Percentiles rank a stretch among this genome's conserved stretches.
These are phyloP conservation scores for Xylaria sp. DNA, from an alignment of 2,329 filamentous ascomycete species.

Conservation along the genomic window DNA sequence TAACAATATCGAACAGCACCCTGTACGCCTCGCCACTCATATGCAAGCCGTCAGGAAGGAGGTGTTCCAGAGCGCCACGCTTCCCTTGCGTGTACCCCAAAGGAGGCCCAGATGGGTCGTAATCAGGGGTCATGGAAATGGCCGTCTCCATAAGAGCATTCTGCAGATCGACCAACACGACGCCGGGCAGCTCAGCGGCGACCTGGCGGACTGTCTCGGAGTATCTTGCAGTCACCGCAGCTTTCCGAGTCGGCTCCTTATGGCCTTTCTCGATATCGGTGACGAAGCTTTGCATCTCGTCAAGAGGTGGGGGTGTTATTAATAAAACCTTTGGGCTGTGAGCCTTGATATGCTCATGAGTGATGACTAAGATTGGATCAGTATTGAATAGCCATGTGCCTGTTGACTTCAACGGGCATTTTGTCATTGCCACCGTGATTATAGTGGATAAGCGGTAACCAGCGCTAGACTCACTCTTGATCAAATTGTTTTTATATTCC, in stretches of 20 bases:
- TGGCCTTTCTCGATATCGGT: conserved; percentile 56
- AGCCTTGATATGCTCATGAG: conserved; percentile 69
- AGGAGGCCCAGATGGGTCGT: conserved; percentile 54
- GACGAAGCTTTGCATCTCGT: conserved; percentile 70
- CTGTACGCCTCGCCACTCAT: conserved; percentile 60
- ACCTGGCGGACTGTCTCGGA: conserved; percentile 67
- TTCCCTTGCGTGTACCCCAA: conserved; percentile 58
- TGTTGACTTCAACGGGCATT: neutral
- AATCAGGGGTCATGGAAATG: conserved; percentile 61
- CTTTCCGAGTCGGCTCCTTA: conserved; percentile 50
- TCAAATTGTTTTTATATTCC: conserved; percentile 75
- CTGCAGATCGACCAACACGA: conserved; percentile 81
- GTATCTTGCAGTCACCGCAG: conserved; percentile 60
- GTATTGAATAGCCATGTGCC: conserved; percentile 53
- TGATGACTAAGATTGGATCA: conserved; percentile 68
- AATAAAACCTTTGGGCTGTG: conserved; percentile 78
- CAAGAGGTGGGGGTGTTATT: conserved; percentile 81
- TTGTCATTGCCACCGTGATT: too few species aligned
- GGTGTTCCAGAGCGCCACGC: conserved; percentile 55
- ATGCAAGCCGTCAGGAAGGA: conserved; percentile 65
- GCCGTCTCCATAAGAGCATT: conserved; percentile 75
- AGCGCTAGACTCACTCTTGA: conserved; percentile 35
- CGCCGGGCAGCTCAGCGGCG: conserved; percentile 69
- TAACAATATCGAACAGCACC: conserved; percentile 51
- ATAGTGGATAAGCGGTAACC: neutral